Base-by-base conservation (phyloP, 176 grass and related monocot species). In the Zoysia japonica region DNA sequence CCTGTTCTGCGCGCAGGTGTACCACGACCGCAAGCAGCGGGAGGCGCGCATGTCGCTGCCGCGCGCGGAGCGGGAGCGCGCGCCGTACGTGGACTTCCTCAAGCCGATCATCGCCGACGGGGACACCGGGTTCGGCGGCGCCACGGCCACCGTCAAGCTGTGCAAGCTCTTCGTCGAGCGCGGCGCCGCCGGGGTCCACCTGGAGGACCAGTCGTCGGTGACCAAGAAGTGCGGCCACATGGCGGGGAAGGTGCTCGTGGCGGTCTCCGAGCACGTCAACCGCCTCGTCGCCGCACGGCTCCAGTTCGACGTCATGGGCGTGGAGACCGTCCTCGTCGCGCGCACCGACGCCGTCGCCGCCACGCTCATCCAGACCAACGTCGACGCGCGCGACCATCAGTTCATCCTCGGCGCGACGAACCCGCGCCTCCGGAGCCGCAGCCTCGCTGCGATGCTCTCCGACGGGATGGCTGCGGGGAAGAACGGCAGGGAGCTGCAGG, bases 91-190 rank as follows among this genome's bases (percentile, higher is more conserved):
- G 5, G 94, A 97, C 61, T 97, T 51, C 62, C 87, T 97, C 9
- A 89, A 88, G 76, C 91, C 94, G 6, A 97, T 97, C 76, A 84
- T 93, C 75, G 94, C 89, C 41, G 94, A 93, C 45, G 94, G 91
- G 6, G 94, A 93, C 86, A 93, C 94, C 2, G 94, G 91, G 0
- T 97, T 93, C 41, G 94, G 94, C 45, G 87, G 94, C 68, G 91
- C 87, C 68, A 97, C 91, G 12, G 88, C 91, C 61, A 97, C 94
- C 1, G 89, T 93, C 71, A 97, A 97, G 82, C 91, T 97, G 6
- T 97, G 91, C 91, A 97, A 97, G 80, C 83, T 97, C 19, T 97
- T 97, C 72, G 94, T 97, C 16, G 94, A 97, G 87, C 91, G 94
- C 67, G 94, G 94, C 2, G 91, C 94, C 0, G 94, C 91, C 0